Percentiles rank a stretch among this genome's conserved stretches.
These are phyloP conservation scores for Aureobasidium uvarum DNA, from an alignment of 2,329 filamentous ascomycete species.

Conservation along the genomic window DNA sequence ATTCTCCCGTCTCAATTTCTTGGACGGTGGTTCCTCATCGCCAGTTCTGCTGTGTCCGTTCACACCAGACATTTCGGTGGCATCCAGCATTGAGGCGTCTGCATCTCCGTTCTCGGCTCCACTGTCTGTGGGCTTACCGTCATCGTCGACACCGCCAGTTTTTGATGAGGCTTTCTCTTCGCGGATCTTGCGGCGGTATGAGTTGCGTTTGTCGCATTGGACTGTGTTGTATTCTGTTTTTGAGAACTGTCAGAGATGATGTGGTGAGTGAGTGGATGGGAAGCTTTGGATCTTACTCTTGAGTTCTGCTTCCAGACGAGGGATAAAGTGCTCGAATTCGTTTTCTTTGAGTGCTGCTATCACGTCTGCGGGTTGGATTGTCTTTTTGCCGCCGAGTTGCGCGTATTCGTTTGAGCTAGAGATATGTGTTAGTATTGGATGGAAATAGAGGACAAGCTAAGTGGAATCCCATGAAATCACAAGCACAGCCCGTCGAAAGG, in stretches of 20 bases:
- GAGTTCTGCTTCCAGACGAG: constrained; percentile 71
- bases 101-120: constrained; percentile 32
- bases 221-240: constrained; percentile 66
- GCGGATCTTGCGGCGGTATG: constrained; percentile 67
- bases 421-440: background rate
- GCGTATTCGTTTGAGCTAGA: constrained; percentile 71
- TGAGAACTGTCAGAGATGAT: background rate
- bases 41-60: constrained; percentile 42
- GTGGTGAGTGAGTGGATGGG: too few relatives aligned
- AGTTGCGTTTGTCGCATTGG: constrained; percentile 71
- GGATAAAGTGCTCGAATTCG: constrained; percentile 70
- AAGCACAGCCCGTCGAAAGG: background rate
- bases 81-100: constrained; percentile 29
- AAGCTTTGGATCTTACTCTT: constrained; percentile 52
- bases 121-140: constrained; percentile 62
- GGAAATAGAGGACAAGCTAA: background rate
- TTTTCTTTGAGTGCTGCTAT: constrained; percentile 73
- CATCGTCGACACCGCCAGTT: constrained; percentile 29
- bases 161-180: constrained; percentile 54
- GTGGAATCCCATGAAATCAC: background rate
- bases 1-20: constrained; percentile 51
- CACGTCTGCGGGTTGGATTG: constrained; percentile 71
- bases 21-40: constrained; percentile 49
- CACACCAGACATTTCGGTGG: constrained; percentile 33
- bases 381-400: constrained; percentile 67